Percentiles rank a stretch among this genome's conserved stretches.
phyloP scores from a whole-genome alignment of 108 stramenopile genomes.

The Cyclotella kingstonii region DNA sequence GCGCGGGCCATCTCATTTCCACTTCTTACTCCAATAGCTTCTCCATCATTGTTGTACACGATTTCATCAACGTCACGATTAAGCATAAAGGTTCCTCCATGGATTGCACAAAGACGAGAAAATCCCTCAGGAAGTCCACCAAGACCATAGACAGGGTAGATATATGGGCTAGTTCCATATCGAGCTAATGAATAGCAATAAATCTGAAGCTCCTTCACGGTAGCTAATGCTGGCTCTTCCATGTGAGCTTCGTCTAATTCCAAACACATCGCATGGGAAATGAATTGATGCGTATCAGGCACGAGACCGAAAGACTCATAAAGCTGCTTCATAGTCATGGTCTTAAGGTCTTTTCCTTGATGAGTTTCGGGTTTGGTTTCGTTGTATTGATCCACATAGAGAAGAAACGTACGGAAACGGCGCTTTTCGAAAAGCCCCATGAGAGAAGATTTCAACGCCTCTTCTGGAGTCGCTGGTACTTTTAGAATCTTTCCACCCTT shows the following conservation, averaged over 20 bases:
- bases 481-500: constrained; percentile 92
- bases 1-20: constrained; percentile 96
- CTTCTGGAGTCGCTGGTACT: constrained; percentile 89
- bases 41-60: constrained; percentile 80
- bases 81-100: constrained; percentile 99
- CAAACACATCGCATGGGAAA: constrained; percentile 99
- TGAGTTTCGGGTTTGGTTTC: constrained; percentile 70
- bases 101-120: constrained; percentile 97
- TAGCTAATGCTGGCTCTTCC: constrained; percentile 84
- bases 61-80: constrained; percentile 97
- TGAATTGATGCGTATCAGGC: constrained; percentile 96
- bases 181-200: constrained; percentile 92
- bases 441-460: constrained; percentile 89
- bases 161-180: constrained; percentile 96
- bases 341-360: constrained; percentile 84
- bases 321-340: constrained; percentile 93
- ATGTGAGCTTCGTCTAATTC: constrained; percentile 93
- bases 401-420: constrained; percentile 95
- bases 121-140: constrained; percentile 99
- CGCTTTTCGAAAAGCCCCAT: constrained; percentile 99
- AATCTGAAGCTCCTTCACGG: constrained; percentile 88
- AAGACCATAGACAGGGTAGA: constrained; percentile 98
- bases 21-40: constrained; percentile 89
- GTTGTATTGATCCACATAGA: constrained; percentile 89
- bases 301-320: constrained; percentile 92